Evolutionary conservation across 352 stramenopile species (phyloP), one percentile per base, ranked within the genome.

Genomic region (Phytophthora podocarpi): DNA sequence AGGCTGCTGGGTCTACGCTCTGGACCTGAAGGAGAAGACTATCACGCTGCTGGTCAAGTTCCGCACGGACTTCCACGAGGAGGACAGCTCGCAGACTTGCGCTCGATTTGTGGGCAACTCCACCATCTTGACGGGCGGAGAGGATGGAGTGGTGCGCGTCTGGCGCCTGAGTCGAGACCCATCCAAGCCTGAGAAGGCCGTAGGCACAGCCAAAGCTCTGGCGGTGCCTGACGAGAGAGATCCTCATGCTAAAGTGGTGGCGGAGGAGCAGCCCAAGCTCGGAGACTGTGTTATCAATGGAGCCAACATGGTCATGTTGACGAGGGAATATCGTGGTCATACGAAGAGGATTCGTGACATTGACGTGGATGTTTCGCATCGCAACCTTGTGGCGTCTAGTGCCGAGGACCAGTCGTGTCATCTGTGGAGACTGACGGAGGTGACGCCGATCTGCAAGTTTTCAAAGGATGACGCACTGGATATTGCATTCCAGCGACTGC

Each of bases 311-410:
- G 72, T 88, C 34, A 92, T 69, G 30, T 59, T 95, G 18, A 87
- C 80, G 13, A 80, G 82, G 32, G 86, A 95, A 54, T 92, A 92
- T 64, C 70, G 76, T 24, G 80, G 75, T 2, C 86, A 95, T 60
- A 85, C 70, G 23, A 92, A 92, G 64, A 80, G 86, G 30, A 93
- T 95, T 42, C 82, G 85, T 16, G 84, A 90, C 26, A 83, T 95
- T 45, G 71, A 95, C 51, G 82, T 95, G 31, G 86, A 95, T 46
- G 63, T 76, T 5, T 92, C 85, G 11, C 84, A 91, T 56, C 86
- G 86, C 34, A 93, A 95, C 53, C 56, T 92, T 12, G 80, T 93
- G 9, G 82, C 74, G 0, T 90, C 86, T 5, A 92, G 79, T 51
- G 89, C 84, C 1, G 84, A 93, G 34, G 86, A 91, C 35, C 80